phyloP scores from a whole-genome alignment of 148 eudicot genomes.

The Chenopodium album region DNA sequence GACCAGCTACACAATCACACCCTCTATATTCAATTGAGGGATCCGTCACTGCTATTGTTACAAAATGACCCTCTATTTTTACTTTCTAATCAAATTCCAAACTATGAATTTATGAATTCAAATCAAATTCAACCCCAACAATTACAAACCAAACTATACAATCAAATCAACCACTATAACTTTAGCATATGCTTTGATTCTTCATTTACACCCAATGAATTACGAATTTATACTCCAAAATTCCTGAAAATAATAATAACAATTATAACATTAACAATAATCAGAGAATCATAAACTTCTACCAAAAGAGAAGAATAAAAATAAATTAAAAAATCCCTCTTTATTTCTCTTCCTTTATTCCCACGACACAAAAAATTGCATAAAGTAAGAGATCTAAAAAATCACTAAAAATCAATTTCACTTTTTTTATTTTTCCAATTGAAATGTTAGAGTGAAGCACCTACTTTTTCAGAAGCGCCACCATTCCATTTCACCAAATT shows the following conservation, averaged over 20 bases:
- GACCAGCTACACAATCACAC: constrained; percentile 57
- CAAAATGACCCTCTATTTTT: not conserved
- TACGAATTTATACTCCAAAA: too few relatives aligned
- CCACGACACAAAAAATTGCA: constrained; percentile 29
- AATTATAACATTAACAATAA: not conserved
- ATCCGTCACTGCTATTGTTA: constrained; percentile 55
- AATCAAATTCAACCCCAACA: not conserved
- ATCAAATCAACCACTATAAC: not conserved
- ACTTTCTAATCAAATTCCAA: not conserved
- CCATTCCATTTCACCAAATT: constrained; percentile 12
- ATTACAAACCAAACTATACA: not conserved
- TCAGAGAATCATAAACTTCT: not conserved
- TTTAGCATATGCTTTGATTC: not conserved
- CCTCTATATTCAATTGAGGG: constrained; percentile 48
- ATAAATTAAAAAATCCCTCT: constrained; percentile 18
- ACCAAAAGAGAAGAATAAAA: constrained; percentile 22
- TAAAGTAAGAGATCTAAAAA: constrained; percentile 24
- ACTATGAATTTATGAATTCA: not conserved
- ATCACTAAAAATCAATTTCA: not conserved
- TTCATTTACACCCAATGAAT: not conserved
- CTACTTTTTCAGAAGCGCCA: constrained; percentile 13
- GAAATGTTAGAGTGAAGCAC: constrained; percentile 13
- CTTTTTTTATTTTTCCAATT: not conserved
- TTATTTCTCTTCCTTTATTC: constrained; percentile 14
- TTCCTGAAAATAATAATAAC: too few relatives aligned